A percentile compares a stretch with the other conserved stretches of the same genome.
These are phyloP conservation scores for Clarireedia homoeocarpa DNA, from an alignment of 2,329 filamentous ascomycete species.

Conservation along the genomic window DNA sequence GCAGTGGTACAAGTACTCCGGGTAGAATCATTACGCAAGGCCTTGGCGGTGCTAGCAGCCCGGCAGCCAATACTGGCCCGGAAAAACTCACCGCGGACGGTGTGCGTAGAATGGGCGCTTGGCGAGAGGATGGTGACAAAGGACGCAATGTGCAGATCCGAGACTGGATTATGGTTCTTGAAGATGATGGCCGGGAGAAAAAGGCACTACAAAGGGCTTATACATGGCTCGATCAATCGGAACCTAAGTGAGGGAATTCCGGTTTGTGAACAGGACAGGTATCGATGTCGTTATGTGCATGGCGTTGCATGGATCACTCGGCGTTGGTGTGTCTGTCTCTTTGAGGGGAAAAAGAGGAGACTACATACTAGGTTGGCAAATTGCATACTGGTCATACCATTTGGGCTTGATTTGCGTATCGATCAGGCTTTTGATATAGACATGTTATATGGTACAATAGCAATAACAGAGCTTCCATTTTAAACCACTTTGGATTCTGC, in stretches of 20 bases:
- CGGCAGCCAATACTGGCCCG: constrained; percentile 30
- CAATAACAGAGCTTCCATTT: neutral
- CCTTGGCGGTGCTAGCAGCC: constrained; percentile 31
- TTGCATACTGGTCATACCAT: neutral
- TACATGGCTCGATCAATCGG: constrained; percentile 21
- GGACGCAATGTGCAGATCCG: constrained; percentile 76
- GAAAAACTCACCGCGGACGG: constrained; percentile 47
- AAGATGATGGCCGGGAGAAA: constrained; percentile 65
- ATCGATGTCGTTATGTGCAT: constrained; percentile 4
- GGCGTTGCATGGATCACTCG: constrained; percentile 10
- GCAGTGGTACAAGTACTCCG: constrained; percentile 47
- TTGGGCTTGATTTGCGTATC: neutral
- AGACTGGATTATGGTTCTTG: constrained; percentile 73
- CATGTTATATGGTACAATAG: neutral
- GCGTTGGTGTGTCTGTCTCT: constrained; percentile 4
- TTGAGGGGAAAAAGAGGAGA: neutral
- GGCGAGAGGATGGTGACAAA: constrained; percentile 70
- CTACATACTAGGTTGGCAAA: neutral
- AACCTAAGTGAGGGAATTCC: constrained; percentile 32
- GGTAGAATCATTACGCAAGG: constrained; percentile 27
- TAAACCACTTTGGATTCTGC: neutral
- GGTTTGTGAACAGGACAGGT: constrained; percentile 1
- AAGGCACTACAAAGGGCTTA: constrained; percentile 47
- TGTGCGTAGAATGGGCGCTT: constrained; percentile 60
- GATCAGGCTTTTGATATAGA: neutral